Evolutionary conservation across 768 basidiomycete genomes (phyloP).

Genomic region (Pleurotus sapidus): DNA sequence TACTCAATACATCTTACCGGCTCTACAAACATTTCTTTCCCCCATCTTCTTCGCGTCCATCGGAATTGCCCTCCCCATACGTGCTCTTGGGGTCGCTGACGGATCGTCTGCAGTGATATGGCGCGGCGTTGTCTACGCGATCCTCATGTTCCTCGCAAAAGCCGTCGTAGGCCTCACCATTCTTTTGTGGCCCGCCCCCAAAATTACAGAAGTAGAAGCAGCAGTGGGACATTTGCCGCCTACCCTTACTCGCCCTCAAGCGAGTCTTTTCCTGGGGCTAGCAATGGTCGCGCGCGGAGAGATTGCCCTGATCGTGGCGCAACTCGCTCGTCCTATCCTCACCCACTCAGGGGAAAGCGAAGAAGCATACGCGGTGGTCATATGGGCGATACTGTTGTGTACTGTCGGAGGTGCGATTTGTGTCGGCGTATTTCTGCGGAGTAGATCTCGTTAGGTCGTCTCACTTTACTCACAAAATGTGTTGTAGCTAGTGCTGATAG

Average conservation of each 20-base stretch:
- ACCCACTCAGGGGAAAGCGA: constrained; percentile 16
- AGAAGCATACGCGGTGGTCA: constrained; percentile 50
- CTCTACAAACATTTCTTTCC: constrained; percentile 41
- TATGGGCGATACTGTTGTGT: constrained; percentile 55
- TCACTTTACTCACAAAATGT: too few species aligned
- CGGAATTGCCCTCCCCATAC: constrained; percentile 51
- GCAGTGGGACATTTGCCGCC: background rate
- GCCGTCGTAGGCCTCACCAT: constrained; percentile 44
- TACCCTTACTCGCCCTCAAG: background rate
- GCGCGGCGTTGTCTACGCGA: constrained; percentile 35
- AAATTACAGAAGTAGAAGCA: too few species aligned
- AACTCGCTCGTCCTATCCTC: constrained; percentile 34
- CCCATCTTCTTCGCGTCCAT: constrained; percentile 72
- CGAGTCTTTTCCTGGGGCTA: constrained; percentile 38
- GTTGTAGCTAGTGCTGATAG: too few species aligned
- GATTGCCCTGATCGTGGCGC: constrained; percentile 61
- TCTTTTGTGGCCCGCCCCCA: constrained; percentile 28
- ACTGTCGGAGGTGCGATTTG: constrained; percentile 44
- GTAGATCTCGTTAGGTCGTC: background rate
- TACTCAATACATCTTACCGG: constrained; percentile 30
- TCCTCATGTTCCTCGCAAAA: constrained; percentile 59
- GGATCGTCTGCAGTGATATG: constrained; percentile 28
- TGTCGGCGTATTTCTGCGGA: background rate
- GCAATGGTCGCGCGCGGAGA: constrained; percentile 70
- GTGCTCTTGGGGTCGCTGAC: constrained; percentile 36